phyloP scores from a whole-genome alignment of 2,329 filamentous ascomycete species.

The Tympanopsis confertula region DNA sequence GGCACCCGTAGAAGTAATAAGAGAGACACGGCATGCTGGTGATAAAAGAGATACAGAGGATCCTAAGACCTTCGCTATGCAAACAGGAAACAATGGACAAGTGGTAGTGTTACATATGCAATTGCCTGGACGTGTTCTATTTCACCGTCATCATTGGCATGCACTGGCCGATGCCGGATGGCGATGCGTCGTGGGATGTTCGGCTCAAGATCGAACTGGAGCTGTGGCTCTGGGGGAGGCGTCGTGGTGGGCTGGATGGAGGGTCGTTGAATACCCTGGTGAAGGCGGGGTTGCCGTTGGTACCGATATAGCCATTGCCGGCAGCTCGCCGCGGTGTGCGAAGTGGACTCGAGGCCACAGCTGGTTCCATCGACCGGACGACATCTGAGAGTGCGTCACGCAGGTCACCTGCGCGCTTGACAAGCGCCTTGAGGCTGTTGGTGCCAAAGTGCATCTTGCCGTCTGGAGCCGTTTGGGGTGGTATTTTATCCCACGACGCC shows the following conservation, averaged over 20 bases:
- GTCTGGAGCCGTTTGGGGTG: slow-evolving; percentile 23
- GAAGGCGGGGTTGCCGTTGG: slow-evolving; percentile 54
- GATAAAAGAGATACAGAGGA: not conserved
- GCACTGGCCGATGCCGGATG: slow-evolving; percentile 36
- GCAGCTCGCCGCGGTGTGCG: slow-evolving; percentile 28
- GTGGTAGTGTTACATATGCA: not conserved
- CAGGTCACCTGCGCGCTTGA: slow-evolving; percentile 48
- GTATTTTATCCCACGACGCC: slow-evolving; percentile 20
- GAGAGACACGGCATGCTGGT: not conserved
- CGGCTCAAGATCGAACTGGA: slow-evolving; percentile 37
- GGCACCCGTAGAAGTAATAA: too few species aligned
- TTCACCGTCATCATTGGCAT: slow-evolving; percentile 57
- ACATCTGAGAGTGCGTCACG: slow-evolving; percentile 47
- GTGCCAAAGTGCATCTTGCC: slow-evolving; percentile 56
- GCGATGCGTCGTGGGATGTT: slow-evolving; percentile 38
- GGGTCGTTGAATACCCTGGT: slow-evolving; percentile 56
- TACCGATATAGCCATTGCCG: slow-evolving; percentile 23
- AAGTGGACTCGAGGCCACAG: slow-evolving; percentile 42
- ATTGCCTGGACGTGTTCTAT: too few species aligned
- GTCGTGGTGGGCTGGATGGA: slow-evolving; percentile 38
- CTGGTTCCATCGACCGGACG: slow-evolving; percentile 41
- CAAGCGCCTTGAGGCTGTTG: slow-evolving; percentile 55
- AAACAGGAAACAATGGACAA: not conserved
- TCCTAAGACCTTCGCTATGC: not conserved
- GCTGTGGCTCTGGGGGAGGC: slow-evolving; percentile 37